These are phyloP conservation scores for Sugiyamaella novakii DNA, from an alignment of 1,139 yeast species.

Conservation along the genomic window DNA sequence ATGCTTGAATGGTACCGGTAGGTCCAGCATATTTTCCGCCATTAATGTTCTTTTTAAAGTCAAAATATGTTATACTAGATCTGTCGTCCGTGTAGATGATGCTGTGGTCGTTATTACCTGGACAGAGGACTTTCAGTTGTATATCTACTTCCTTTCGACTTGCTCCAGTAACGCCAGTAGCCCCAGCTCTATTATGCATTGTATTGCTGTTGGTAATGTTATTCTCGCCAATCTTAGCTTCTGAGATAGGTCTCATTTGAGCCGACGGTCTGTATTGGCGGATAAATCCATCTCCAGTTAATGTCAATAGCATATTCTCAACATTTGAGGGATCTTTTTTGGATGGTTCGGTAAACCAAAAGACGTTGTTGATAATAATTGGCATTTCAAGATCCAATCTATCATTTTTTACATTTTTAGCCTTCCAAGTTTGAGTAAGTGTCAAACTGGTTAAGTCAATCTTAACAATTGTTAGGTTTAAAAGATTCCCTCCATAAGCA, in stretches of 20 bases:
- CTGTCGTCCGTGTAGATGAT: slow-evolving; percentile 35
- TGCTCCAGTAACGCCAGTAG: slow-evolving; percentile 22
- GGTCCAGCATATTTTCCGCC: slow-evolving; percentile 37
- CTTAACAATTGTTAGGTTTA: slow-evolving; percentile 44
- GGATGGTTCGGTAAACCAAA: slow-evolving; percentile 32
- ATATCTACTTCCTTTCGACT: slow-evolving; percentile 11
- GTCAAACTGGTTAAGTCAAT: slow-evolving; percentile 23
- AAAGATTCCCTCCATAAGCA: slow-evolving; percentile 51
- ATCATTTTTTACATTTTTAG: slow-evolving; percentile 45
- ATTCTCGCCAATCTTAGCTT: slow-evolving; percentile 24
- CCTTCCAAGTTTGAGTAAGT: slow-evolving; percentile 37
- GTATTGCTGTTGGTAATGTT: slow-evolving; percentile 3
- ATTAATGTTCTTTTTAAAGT: slow-evolving; percentile 21
- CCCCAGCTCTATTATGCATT: slow-evolving; percentile 10
- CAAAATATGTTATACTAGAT: slow-evolving; percentile 31
- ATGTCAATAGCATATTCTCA: slow-evolving; percentile 50
- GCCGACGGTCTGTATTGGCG: slow-evolving; percentile 41
- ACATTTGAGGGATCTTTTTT: slow-evolving; percentile 7
- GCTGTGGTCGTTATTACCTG: slow-evolving; percentile 21
- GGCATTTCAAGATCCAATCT: slow-evolving; percentile 44
- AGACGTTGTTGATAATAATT: slow-evolving; percentile 41
- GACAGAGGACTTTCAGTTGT: slow-evolving; percentile 29
- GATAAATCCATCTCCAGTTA: slow-evolving; percentile 68
- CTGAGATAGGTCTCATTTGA: slow-evolving; percentile 37
- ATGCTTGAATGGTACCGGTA: slow-evolving; percentile 36